These are phyloP conservation scores for Fusarium kyushuense DNA, from an alignment of 2,329 filamentous ascomycete genomes.

Conservation along the genomic window DNA sequence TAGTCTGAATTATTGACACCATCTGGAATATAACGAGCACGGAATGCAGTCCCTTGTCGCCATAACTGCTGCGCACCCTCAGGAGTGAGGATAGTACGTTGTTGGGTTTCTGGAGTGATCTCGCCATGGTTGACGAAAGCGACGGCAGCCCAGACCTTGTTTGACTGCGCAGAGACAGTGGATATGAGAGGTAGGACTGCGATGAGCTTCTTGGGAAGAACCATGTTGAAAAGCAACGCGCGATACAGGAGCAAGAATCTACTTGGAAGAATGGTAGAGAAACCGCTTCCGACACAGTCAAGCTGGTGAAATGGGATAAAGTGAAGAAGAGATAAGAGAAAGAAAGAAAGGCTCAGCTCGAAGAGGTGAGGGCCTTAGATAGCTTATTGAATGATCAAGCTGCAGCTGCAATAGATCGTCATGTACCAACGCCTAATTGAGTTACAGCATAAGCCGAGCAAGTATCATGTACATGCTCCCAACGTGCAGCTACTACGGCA, in stretches of 20 bases:
- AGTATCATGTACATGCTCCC: constrained; percentile 36
- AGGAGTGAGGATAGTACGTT: constrained; percentile 60
- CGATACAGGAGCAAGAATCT: neutral
- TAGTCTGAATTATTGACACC: constrained; percentile 43
- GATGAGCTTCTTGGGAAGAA: constrained; percentile 20
- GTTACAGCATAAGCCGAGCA: constrained; percentile 23
- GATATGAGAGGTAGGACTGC: constrained; percentile 40
- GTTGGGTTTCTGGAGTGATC: constrained; percentile 56
- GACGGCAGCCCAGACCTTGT: constrained; percentile 63
- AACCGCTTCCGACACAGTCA: constrained; percentile 24
- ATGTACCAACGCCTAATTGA: constrained; percentile 34
- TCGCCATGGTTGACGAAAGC: constrained; percentile 66
- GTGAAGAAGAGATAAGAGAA: constrained; percentile 14
- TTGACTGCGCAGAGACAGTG: constrained; percentile 50
- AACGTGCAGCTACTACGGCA: constrained; percentile 7
- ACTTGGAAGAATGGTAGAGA: neutral
- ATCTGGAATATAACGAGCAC: constrained; percentile 61
- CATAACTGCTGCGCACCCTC: constrained; percentile 66
- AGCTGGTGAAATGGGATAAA: constrained; percentile 25
- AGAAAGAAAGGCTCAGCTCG: constrained; percentile 11
- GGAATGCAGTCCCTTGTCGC: constrained; percentile 61
- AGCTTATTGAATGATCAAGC: constrained; percentile 25
- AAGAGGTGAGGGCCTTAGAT: constrained; percentile 17
- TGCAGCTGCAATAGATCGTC: constrained; percentile 38
- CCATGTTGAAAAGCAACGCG: constrained; percentile 35